These are phyloP conservation scores for Marsdenia floribunda DNA, from an alignment of 257 asterid genomes.

Conservation along the genomic window DNA sequence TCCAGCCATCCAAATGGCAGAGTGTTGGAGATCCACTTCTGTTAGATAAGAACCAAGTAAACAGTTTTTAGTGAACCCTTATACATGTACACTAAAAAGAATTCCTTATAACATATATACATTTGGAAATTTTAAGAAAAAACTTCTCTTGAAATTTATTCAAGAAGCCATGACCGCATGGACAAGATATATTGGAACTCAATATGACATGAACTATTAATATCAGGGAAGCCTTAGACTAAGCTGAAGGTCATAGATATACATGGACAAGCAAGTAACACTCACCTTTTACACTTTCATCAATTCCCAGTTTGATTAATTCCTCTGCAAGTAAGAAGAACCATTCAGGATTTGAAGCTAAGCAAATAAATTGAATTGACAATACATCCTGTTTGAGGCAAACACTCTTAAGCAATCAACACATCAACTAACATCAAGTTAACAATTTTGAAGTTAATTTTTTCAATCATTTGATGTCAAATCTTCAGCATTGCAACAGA, in stretches of 20 bases:
- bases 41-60: constrained; percentile 28
- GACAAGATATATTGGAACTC: neutral
- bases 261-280: neutral
- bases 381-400: constrained; percentile 7
- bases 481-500: neutral
- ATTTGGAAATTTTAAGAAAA: neutral
- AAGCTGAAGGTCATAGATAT: neutral
- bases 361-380: constrained; percentile 9
- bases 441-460: neutral
- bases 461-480: neutral
- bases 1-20: constrained; percentile 97
- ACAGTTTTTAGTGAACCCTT: constrained; percentile 31
- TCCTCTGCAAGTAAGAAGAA: constrained; percentile 61
- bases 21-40: constrained; percentile 88
- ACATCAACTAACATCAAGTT: neutral
- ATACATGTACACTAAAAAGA: too few relatives aligned
- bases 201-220: neutral
- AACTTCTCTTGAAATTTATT: neutral
- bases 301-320: constrained; percentile 69
- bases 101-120: neutral
- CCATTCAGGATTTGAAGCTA: constrained; percentile 17
- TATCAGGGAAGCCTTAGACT: neutral
- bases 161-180: neutral
- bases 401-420: constrained; percentile 4
- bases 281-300: constrained; percentile 67